Base-by-base conservation (phyloP, 164 flowering plant genomes). In the Stephania cephalantha region DNA sequence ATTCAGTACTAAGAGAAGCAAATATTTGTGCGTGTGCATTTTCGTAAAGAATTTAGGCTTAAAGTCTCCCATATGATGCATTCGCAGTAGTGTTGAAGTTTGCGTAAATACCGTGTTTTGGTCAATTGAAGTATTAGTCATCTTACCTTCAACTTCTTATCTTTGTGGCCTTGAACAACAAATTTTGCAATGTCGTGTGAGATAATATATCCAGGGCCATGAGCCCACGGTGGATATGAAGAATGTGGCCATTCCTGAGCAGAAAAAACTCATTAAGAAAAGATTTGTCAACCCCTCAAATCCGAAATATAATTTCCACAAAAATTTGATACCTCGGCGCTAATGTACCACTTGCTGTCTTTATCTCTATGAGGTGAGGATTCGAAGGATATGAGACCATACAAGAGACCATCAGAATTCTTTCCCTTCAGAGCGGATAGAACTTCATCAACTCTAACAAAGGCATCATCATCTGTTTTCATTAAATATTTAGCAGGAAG, bases 381-480 rank as follows among this genome's bases (percentile, higher is more conserved):
- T 2, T 88, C 86, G 64, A 83, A 88, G 74, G 93, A 82, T 77
- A 94, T 87, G 44, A 80, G 92, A 71, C 98, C 98, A 75, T 91
- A 88, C 76, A 92, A 75, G 73, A 94, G 90, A 52, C 91, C 90
- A 74, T 78, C 72, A n/a, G 87, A 58, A 72, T 81, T 42, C 78
- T 90, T 92, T 31, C 75, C 86, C 80, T 87, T 85, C 20, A 92
- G 89, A 77, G 84, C 83, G 42, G 90, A 82, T 44, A 94, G 83
- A 70, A 94, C 83, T 82, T 91, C 94, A 84, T 94, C 91, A 64
- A 94, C 83, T 81, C 98, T 79, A 25, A 92, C 94, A 84, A 94
- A 94, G 69, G 97, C 98, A 85, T 92, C 98, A 83, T 94, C 98
- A 78, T 94, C 98, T 61, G 92, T 92, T 81, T 94, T 94, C 98